These are phyloP conservation scores for Trichomonascus vanleenenianus DNA, from an alignment of 805 yeast genomes.

Conservation along the genomic window DNA sequence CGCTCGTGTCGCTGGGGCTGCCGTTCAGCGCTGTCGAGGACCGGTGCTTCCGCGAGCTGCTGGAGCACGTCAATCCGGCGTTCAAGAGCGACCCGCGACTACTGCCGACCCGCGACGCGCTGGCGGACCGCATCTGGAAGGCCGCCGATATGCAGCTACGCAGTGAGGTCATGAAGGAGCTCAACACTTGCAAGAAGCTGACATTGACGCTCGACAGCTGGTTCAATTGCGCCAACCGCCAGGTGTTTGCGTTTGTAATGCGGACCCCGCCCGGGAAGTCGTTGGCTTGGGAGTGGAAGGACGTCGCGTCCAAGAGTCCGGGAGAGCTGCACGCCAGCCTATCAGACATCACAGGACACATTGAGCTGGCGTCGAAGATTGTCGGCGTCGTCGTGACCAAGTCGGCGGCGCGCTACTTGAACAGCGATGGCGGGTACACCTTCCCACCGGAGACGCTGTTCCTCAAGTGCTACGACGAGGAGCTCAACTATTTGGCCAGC, in stretches of 20 bases:
- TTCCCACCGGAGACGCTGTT: neutral
- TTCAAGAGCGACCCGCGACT: neutral
- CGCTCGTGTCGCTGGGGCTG: slow-evolving; percentile 1
- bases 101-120: neutral
- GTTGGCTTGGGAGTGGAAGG: slow-evolving; percentile 2
- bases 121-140: neutral
- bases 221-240: neutral
- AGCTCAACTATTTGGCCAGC: neutral
- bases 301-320: neutral
- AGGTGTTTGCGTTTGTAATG: neutral
- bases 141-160: neutral
- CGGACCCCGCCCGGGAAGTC: neutral
- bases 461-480: slow-evolving; percentile 2
- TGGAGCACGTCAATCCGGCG: slow-evolving; percentile 1
- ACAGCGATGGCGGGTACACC: neutral
- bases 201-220: slow-evolving; percentile 3
- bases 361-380: slow-evolving; percentile 1
- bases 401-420: neutral
- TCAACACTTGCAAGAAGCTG: neutral
- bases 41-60: slow-evolving; percentile 1
- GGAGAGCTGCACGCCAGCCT: neutral
- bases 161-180: neutral
- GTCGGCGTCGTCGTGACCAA: slow-evolving; percentile 1
- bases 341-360: neutral
- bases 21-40: slow-evolving; percentile 1